Base-by-base conservation (phyloP, 1,139 yeast species). In the Saccharomyces hybrid region DNA sequence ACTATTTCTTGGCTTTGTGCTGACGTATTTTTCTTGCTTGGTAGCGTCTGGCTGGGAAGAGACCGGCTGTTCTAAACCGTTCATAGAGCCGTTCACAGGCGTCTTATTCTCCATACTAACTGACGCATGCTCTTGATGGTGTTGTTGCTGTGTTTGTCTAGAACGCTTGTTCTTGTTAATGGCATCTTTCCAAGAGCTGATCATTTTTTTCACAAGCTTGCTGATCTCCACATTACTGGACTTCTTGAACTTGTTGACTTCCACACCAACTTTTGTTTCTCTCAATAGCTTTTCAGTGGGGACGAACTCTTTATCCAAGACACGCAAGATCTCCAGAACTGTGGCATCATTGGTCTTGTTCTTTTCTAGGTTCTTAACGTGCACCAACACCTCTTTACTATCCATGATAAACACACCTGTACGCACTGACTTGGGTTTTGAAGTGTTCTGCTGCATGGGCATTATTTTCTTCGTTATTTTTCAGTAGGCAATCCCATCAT, bases 251-350 rank as follows among this genome's bases (percentile, higher is more conserved):
- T 89, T 90, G 73, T 95, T 95, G 50, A 93, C 98, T 5, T 93
- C 95, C 27, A 93, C 95, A 57, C 99, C 99, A n/a, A 93, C 93
- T 70, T 89, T 90, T n/a, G 99, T 93, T 68, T 91, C 89, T 66
- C 97, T 78, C 53, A 93, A 76, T 47, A 91, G 78, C 67, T 84
- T 81, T 69, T 93, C 98, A 1, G 95, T 84, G 9, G 98, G 97
- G 51, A 90, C 89, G 31, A 69, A 62, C 11, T 88, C 89, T 58
- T 79, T 82, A 62, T 86, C 83, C 57, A 93, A 75, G 47, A 80
- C 78, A 50, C 77, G 80, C 62, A 93, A 75, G 48, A 91, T 80
- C 66, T 83, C 86, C 56, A 87, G 67, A 46, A 88, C 81, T 8
- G 86, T 79, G 49, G 79, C 81, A 50, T 85, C 85, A 60, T 85